These are phyloP conservation scores for Hypoxylon intermedium DNA, from an alignment of 495 filamentous ascomycete species.

Conservation along the genomic window DNA sequence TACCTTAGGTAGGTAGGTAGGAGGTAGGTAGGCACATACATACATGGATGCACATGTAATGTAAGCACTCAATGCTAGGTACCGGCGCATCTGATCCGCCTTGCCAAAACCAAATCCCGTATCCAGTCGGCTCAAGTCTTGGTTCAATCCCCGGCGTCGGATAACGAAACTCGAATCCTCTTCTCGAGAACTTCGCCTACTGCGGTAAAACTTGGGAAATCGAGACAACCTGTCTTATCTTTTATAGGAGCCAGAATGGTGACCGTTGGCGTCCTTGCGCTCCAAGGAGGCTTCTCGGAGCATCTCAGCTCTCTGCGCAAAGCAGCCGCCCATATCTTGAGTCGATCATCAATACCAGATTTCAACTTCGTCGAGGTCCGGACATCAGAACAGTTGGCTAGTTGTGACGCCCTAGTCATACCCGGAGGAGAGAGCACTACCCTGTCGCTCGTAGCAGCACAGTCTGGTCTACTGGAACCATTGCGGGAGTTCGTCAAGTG, in stretches of 20 bases:
- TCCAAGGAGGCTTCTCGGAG: slow-evolving; percentile 93
- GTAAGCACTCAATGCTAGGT: too few relatives aligned
- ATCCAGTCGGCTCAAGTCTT: not conserved
- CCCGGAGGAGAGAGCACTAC: slow-evolving; percentile 96
- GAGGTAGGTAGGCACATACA: too few relatives aligned
- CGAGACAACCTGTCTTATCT: not conserved
- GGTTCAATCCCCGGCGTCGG: not conserved
- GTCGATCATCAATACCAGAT: slow-evolving; percentile 26
- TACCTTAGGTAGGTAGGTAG: too few relatives aligned
- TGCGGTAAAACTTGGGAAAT: not conserved
- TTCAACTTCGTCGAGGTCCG: slow-evolving; percentile 80
- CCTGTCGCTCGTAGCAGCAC: slow-evolving; percentile 84
- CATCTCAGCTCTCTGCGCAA: slow-evolving; percentile 78
- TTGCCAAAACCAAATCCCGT: slow-evolving; percentile 5
- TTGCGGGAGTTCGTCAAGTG: slow-evolving; percentile 94
- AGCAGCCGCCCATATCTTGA: slow-evolving; percentile 58
- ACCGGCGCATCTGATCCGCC: too few relatives aligned
- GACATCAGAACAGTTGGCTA: slow-evolving; percentile 70
- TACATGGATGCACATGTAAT: too few relatives aligned
- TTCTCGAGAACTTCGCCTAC: too few relatives aligned
- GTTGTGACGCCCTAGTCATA: slow-evolving; percentile 84
- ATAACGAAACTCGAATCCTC: not conserved
- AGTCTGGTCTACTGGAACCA: slow-evolving; percentile 81
- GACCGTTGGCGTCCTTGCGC: slow-evolving; percentile 84
- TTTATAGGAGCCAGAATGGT: slow-evolving; percentile 42